Base-by-base conservation (phyloP, 148 eudicot genomes). In the Rhododendron vialii region DNA sequence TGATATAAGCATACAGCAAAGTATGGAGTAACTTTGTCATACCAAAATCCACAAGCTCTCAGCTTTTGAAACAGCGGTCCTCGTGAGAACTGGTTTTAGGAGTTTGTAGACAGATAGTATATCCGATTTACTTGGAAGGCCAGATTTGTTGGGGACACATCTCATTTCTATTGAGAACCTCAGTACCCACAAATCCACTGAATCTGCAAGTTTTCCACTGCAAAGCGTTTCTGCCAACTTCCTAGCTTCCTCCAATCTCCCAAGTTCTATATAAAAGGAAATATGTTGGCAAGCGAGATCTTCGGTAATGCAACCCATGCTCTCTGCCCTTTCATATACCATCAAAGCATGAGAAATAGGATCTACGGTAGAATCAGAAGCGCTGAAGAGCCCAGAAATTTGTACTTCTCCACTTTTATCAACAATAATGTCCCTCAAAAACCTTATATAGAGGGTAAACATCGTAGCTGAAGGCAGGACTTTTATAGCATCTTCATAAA, bases 1-100 rank as follows among this genome's bases (percentile, higher is more conserved):
- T 67, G 38, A 73, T 41, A 75, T 3, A 63, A 14, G 41, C 12
- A 83, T 1, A 81, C 22, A 30, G 43, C 30, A 36, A 38, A 57
- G 36, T 41, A 36, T 69, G 82, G 65, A 80, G 73, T 47, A 51
- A 48, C 69, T 3, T 87, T 14, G 76, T 84, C 93, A 82, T 96
- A 95, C 99, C 98, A 92, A 92, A 83, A 92, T 85, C 99, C 99
- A 96, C 86, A 96, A 82, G 86, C 84, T 86, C 78, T 96, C 93
- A 30, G 92, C 93, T 86, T 93, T 88, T 17, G 90, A 89, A 83
- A 92, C 87, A 41, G 91, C 41, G 65, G 91, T 85, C 71, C 88
- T 90, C 65, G 67, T 86, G 85, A 95, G 89, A 86, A 90, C 87
- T 83, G 81, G 86, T 87, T 83, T 91, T 82, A 94, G 80, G 36